phyloP scores from a whole-genome alignment of 768 basidiomycete genomes.

The Pleurotus pulmonarius region DNA sequence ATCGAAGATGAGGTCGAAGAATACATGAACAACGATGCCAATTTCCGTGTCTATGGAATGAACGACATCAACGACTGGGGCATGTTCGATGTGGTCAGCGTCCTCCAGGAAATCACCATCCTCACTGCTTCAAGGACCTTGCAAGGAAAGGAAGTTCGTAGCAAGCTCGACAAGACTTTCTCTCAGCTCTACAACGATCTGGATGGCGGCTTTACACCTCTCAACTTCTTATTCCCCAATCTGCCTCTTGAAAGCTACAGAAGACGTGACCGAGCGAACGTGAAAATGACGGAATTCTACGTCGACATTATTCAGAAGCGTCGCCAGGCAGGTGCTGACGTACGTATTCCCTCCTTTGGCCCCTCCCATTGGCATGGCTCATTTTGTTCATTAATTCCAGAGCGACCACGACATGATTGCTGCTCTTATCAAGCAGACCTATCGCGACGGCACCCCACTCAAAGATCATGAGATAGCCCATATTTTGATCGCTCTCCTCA shows the following conservation, averaged over 20 bases:
- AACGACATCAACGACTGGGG: conserved; percentile 78
- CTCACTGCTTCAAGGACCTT: conserved; percentile 91
- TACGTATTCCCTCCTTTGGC: conserved; percentile 15
- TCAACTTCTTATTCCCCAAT: conserved; percentile 95
- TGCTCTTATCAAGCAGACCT: conserved; percentile 77
- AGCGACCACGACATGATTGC: conserved; percentile 91
- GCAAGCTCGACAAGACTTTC: conserved; percentile 74
- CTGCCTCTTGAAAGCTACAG: conserved; percentile 90
- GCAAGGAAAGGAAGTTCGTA: conserved; percentile 89
- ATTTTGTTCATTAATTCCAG: conserved; percentile 17
- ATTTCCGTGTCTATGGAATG: conserved; percentile 59
- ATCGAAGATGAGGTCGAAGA: conserved; percentile 73
- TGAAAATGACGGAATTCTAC: conserved; percentile 93
- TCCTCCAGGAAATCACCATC: conserved; percentile 87
- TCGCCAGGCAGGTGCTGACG: conserved; percentile 43
- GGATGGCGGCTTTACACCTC: conserved; percentile 93
- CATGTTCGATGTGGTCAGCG: conserved; percentile 66
- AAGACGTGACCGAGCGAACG: conserved; percentile 83
- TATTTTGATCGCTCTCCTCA: conserved; percentile 97
- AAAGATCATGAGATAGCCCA: conserved; percentile 93
- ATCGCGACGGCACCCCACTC: conserved; percentile 75
- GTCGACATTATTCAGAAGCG: conserved; percentile 80
- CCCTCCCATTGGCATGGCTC: not conserved
- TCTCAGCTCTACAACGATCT: conserved; percentile 83
- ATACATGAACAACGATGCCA: conserved; percentile 62